phyloP scores from a whole-genome alignment of 2,329 filamentous ascomycete genomes.

The Penicillium sp. region DNA sequence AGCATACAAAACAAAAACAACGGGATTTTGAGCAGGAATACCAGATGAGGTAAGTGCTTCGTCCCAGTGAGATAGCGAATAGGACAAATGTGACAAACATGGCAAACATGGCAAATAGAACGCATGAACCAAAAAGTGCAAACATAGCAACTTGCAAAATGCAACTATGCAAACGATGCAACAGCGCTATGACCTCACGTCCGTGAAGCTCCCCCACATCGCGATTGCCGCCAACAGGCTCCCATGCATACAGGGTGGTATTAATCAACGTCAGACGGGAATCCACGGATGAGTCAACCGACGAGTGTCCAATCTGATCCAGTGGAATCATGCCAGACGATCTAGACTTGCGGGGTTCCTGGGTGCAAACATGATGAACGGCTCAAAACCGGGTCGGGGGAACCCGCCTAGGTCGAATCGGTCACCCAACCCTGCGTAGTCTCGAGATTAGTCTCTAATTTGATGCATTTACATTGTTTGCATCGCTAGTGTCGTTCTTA shows the following conservation, averaged over 20 bases:
- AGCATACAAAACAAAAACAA: too few relatives aligned
- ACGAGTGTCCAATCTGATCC: slow-evolving; percentile 11
- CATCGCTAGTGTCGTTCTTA: not conserved
- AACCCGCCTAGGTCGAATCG: slow-evolving; percentile 2
- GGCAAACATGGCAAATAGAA: slow-evolving; percentile 1
- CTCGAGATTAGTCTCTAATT: not conserved
- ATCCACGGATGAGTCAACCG: slow-evolving; percentile 10
- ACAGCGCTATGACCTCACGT: slow-evolving; percentile 22
- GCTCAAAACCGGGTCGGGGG: slow-evolving; percentile 18
- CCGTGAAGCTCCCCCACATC: slow-evolving; percentile 10
- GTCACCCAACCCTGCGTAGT: slow-evolving; percentile 2
- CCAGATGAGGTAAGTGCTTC: too few relatives aligned
- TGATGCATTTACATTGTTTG: not conserved
- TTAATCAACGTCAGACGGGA: slow-evolving; percentile 15
- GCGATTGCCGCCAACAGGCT: slow-evolving; percentile 2
- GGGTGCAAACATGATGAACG: slow-evolving; percentile 19
- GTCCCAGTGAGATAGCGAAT: too few relatives aligned
- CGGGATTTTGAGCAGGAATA: too few relatives aligned
- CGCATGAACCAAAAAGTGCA: not conserved
- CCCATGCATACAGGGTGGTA: slow-evolving; percentile 17
- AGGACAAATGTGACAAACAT: not conserved
- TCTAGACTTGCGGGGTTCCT: slow-evolving; percentile 25
- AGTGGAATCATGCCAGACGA: slow-evolving; percentile 1
- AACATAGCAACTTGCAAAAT: not conserved
- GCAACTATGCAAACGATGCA: slow-evolving; percentile 9